phyloP scores from a whole-genome alignment of 1,284 basidiomycete species.

The Cerioporus squamosus region DNA sequence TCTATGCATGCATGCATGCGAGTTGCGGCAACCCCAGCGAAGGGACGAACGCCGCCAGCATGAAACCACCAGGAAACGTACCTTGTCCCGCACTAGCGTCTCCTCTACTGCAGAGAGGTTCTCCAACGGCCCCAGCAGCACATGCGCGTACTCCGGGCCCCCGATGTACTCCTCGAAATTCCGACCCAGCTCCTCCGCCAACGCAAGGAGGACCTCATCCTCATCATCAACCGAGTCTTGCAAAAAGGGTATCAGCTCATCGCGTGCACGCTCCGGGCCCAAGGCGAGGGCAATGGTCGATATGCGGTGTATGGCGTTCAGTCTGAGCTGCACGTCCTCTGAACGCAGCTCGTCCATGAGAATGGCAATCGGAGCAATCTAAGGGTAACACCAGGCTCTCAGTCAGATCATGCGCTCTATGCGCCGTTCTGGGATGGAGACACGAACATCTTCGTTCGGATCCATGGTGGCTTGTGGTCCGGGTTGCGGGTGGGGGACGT shows the following conservation, averaged over 20 bases:
- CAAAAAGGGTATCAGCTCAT: slow-evolving; percentile 96
- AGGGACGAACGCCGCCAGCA: not conserved
- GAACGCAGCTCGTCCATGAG: slow-evolving; percentile 95
- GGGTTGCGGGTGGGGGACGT: not conserved
- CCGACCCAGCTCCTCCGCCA: slow-evolving; percentile 94
- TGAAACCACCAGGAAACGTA: slow-evolving; percentile 36
- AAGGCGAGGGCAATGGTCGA: slow-evolving; percentile 98
- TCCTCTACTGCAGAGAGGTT: slow-evolving; percentile 98
- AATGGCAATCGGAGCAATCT: slow-evolving; percentile 87
- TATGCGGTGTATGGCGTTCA: slow-evolving; percentile 98
- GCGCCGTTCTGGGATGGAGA: too few species aligned
- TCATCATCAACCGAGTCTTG: slow-evolving; percentile 99
- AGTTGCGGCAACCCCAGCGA: not conserved
- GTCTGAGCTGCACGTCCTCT: slow-evolving; percentile 92
- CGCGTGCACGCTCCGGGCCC: slow-evolving; percentile 93
- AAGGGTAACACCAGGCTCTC: not conserved
- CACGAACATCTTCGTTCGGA: slow-evolving; percentile 19
- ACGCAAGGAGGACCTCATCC: slow-evolving; percentile 95
- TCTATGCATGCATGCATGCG: not conserved
- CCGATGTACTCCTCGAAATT: slow-evolving; percentile 96
- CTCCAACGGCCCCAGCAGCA: slow-evolving; percentile 92
- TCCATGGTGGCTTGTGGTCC: slow-evolving; percentile 17
- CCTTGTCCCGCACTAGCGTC: slow-evolving; percentile 98
- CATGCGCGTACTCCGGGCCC: slow-evolving; percentile 87
- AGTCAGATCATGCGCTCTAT: too few species aligned